Evolutionary conservation across 192 early-diverging fungal species (phyloP).

Genomic region (Coemansia sp.): DNA sequence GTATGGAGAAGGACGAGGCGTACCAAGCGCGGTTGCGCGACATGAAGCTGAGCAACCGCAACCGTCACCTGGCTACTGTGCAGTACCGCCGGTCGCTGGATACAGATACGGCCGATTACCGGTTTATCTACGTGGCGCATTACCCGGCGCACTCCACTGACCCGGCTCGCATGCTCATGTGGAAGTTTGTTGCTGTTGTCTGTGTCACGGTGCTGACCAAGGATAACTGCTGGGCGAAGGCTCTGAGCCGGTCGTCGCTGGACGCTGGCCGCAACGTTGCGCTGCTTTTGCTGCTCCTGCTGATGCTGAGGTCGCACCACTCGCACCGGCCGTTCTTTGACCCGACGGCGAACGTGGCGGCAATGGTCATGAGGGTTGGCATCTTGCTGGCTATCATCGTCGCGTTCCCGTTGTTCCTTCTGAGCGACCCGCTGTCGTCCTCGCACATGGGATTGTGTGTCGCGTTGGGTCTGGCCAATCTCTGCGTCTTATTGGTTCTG

Average conservation of each 20-base stretch:
- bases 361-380: constrained; percentile 52
- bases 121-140: constrained; percentile 63
- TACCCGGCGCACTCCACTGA: constrained; percentile 57
- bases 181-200: constrained; percentile 59
- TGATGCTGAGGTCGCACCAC: constrained; percentile 61
- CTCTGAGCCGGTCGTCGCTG: constrained; percentile 48
- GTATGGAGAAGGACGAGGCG: constrained; percentile 53
- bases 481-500: constrained; percentile 46
- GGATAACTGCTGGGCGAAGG: constrained; percentile 65
- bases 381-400: constrained; percentile 53
- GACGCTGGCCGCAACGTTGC: constrained; percentile 55
- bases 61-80: constrained; percentile 59
- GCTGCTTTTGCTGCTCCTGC: constrained; percentile 56
- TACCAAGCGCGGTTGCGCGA: constrained; percentile 53
- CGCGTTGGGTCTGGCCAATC: constrained; percentile 51
- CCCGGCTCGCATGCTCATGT: constrained; percentile 61
- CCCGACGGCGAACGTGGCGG: constrained; percentile 59
- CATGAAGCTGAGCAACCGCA: constrained; percentile 49
- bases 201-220: constrained; percentile 58
- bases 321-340: constrained; percentile 63
- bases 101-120: constrained; percentile 60
- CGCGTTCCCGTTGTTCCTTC: constrained; percentile 60
- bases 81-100: constrained; percentile 61
- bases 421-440: constrained; percentile 52
- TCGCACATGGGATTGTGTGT: constrained; percentile 54